These are phyloP conservation scores for slime mould (Dictyostelium discoideum) DNA, from an alignment of 78 protist genomes.

Conservation along the genomic window dicty_2.7 NC_007088.5:6996001-6996500, in stretches of 20 bases:
- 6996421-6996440: not conserved
- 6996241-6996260: not conserved
- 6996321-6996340: constrained; percentile 13
- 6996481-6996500: not conserved
- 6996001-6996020: constrained; percentile 3
- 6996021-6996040: not conserved
- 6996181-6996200: not conserved
- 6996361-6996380: not conserved
- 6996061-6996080: constrained; percentile 19
- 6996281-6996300: constrained; percentile 58
- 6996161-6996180: constrained; percentile 39
- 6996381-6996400: not conserved
- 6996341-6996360: constrained; percentile 7
- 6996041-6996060: constrained; percentile 69
- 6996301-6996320: constrained; percentile 20
- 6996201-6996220: constrained; percentile 14
- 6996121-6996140: constrained; percentile 11
- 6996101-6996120: not conserved
- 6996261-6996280: constrained; percentile 20
- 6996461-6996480: not conserved
- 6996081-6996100: constrained; percentile 15
- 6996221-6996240: not conserved
- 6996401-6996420: not conserved
- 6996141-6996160: not conserved
- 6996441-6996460: not conserved